Conservation (phyloP, 176 grass and related monocot genomes). For the Aegilops longissima region DNA sequence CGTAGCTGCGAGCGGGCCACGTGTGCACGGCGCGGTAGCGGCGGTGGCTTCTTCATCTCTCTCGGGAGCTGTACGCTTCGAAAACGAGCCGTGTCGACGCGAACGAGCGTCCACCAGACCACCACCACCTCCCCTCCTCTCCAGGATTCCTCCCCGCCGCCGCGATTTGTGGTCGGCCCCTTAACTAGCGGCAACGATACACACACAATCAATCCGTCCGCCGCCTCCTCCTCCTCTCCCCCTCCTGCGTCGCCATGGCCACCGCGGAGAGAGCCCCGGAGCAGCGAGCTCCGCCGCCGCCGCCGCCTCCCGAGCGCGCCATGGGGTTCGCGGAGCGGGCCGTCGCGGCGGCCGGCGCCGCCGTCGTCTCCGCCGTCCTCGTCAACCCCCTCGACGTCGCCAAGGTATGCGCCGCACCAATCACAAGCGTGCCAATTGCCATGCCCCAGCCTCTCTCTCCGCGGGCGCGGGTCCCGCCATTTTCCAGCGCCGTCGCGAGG, state of each 20-base stretch:
- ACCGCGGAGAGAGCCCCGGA: conserved; percentile 16
- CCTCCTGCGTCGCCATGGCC: not conserved
- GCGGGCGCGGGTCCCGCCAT: not conserved
- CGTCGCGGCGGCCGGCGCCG: conserved; percentile 66
- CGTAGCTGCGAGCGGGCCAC: conserved; percentile 5
- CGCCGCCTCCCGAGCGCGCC: conserved; percentile 33
- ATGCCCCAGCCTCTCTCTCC: not conserved
- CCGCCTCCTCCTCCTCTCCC: not conserved
- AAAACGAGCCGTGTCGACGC: conserved; percentile 16
- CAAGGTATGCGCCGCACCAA: conserved; percentile 46
- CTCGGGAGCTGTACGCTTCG: not conserved
- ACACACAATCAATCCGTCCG: not conserved
- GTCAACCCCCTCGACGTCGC: conserved; percentile 98
- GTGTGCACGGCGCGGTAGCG: not conserved
- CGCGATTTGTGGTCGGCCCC: conserved; percentile 4
- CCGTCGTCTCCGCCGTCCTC: conserved; percentile 74
- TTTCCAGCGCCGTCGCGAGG: not conserved
- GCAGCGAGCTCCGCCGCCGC: not conserved
- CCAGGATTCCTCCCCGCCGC: not conserved
- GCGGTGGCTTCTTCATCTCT: not conserved
- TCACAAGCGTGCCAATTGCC: not conserved
- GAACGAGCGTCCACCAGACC: conserved; percentile 12
- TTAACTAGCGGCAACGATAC: not conserved
- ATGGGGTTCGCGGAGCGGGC: conserved; percentile 71
- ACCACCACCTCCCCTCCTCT: not conserved